phyloP scores from a whole-genome alignment of 768 basidiomycete species.

The Pleurotus tuoliensis region DNA sequence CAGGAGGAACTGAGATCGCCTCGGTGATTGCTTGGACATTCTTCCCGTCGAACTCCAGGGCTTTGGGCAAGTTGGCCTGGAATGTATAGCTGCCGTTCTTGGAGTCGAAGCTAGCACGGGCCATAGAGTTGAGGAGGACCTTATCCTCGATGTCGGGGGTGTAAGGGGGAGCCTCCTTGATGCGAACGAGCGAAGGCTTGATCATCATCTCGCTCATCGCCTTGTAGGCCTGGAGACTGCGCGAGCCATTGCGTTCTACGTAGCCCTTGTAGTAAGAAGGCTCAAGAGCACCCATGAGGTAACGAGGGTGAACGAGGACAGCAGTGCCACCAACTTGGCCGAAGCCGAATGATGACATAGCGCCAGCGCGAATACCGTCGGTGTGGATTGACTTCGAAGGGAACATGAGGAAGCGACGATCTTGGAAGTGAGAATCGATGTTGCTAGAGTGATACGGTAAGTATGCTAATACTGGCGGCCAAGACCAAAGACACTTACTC shows the following conservation, averaged over 20 bases:
- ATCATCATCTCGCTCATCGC: conserved; percentile 97
- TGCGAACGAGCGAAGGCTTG: conserved; percentile 85
- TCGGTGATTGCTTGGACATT: conserved; percentile 67
- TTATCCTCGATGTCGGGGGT: conserved; percentile 77
- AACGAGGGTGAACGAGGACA: conserved; percentile 85
- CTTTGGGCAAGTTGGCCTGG: conserved; percentile 54
- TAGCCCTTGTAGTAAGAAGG: conserved; percentile 79
- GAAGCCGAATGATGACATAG: conserved; percentile 97
- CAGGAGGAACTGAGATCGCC: conserved; percentile 33
- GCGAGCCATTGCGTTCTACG: conserved; percentile 59
- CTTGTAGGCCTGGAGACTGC: conserved; percentile 74
- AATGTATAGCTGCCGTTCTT: conserved; percentile 89
- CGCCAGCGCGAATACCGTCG: conserved; percentile 83
- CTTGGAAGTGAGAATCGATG: conserved; percentile 87
- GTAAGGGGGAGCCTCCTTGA: conserved; percentile 94
- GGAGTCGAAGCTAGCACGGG: conserved; percentile 73
- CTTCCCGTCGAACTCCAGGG: conserved; percentile 49
- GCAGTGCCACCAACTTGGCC: conserved; percentile 97
- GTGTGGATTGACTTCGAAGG: conserved; percentile 96
- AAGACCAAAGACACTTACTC: conserved; percentile 57
- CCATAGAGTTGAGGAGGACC: conserved; percentile 90
- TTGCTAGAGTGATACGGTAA: conserved; percentile 50
- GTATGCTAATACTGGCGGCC: background rate
- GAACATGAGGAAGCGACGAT: conserved; percentile 91
- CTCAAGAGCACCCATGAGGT: conserved; percentile 81